These are phyloP conservation scores for Coemansia sp. DNA, from an alignment of 192 early-diverging fungal species.

Conservation along the genomic window DNA sequence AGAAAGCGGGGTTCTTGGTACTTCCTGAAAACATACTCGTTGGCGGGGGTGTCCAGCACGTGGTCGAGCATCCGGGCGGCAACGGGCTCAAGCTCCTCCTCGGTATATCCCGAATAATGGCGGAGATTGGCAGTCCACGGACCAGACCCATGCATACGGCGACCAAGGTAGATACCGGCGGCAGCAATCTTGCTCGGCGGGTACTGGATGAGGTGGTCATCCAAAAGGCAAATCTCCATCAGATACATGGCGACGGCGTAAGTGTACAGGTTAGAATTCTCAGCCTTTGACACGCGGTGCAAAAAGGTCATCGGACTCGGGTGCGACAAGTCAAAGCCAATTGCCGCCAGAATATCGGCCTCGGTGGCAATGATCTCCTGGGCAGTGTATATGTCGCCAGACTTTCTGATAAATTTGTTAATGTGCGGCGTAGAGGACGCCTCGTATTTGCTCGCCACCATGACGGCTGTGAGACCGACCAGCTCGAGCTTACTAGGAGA, in stretches of 20 bases:
- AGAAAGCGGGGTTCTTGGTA: constrained; percentile 79
- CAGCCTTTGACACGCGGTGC: constrained; percentile 85
- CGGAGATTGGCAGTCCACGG: constrained; percentile 77
- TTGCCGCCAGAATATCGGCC: constrained; percentile 82
- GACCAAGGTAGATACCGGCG: constrained; percentile 46
- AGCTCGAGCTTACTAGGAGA: constrained; percentile 87
- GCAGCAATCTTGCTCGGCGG: constrained; percentile 78
- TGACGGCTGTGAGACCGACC: constrained; percentile 87
- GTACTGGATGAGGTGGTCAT: constrained; percentile 74
- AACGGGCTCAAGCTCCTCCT: constrained; percentile 64
- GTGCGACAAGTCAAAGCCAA: constrained; percentile 87
- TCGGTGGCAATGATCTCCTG: constrained; percentile 92
- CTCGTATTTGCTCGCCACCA: constrained; percentile 95
- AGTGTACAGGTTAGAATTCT: constrained; percentile 86
- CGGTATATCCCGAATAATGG: constrained; percentile 82
- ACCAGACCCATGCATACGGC: constrained; percentile 71
- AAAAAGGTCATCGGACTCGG: constrained; percentile 50
- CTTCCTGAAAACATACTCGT: constrained; percentile 81
- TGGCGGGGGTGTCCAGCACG: constrained; percentile 55
- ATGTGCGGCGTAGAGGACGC: constrained; percentile 85
- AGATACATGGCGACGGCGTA: constrained; percentile 94
- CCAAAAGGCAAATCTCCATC: constrained; percentile 91
- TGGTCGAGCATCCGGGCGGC: constrained; percentile 75
- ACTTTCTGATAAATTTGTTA: constrained; percentile 82
- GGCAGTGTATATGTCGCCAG: constrained; percentile 75